A percentile compares a stretch with the other conserved stretches of the same genome.
Conservation (phyloP, 1,139 yeast species). For the Pneumocystis canis region DNA sequence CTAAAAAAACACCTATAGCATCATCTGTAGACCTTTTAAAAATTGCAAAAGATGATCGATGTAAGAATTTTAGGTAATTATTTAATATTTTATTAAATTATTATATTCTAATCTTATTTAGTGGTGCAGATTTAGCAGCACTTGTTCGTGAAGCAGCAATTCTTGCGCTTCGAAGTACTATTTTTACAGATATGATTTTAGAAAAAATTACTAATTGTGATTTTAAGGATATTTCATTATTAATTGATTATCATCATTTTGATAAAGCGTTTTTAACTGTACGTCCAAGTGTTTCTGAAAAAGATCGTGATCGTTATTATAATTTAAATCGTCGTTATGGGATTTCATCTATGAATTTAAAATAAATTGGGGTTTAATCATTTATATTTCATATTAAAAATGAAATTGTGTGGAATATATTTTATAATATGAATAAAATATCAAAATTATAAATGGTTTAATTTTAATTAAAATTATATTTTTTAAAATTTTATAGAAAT, state of each 20-base stretch:
- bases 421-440: too few species aligned
- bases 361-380: background rate
- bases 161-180: conserved; percentile 58
- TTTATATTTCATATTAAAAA: background rate
- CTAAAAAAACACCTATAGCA: conserved; percentile 67
- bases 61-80: conserved; percentile 46
- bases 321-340: conserved; percentile 12
- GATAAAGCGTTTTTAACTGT: conserved; percentile 54
- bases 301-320: conserved; percentile 67
- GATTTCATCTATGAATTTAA: background rate
- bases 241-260: conserved; percentile 55
- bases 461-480: too few species aligned
- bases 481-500: too few species aligned
- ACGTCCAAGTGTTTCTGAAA: conserved; percentile 82
- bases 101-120: conserved; percentile 17
- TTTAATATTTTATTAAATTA: background rate
- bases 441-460: too few species aligned
- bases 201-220: conserved; percentile 34
- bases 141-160: conserved; percentile 89
- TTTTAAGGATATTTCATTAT: conserved; percentile 25
- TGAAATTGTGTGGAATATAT: too few species aligned
- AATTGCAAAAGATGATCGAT: conserved; percentile 61
- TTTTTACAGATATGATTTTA: conserved; percentile 36
- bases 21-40: conserved; percentile 41
- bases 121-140: conserved; percentile 93